Conservation (phyloP, 2,329 filamentous ascomycete genomes). For the Sporothrix schenckii region DNA sequence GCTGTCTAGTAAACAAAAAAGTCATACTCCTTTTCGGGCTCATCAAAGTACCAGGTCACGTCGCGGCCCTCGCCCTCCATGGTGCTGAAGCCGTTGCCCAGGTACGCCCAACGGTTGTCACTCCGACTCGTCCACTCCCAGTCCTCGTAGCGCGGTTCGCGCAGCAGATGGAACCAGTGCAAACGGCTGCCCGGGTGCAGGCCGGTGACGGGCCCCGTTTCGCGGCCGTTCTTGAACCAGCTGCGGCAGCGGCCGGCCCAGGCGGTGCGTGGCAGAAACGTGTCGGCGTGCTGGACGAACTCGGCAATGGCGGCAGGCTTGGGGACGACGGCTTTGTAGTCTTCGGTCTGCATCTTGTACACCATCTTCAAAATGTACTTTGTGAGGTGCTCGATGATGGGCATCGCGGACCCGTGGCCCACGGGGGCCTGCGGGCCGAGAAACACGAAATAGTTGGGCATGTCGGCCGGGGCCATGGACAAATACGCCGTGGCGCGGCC, state of each 20-base stretch:
- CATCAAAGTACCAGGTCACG: conserved; percentile 49
- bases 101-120: conserved; percentile 49
- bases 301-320: conserved; percentile 36
- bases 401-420: conserved; percentile 35
- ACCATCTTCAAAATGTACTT: conserved; percentile 41
- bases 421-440: conserved; percentile 38
- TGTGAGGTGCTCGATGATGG: conserved; percentile 41
- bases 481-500: conserved; percentile 33
- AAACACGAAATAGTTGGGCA: conserved; percentile 38
- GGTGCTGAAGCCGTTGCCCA: conserved; percentile 48
- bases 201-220: conserved; percentile 30
- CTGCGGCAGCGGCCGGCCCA: conserved; percentile 41
- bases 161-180: conserved; percentile 35
- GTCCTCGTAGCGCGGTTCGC: conserved; percentile 34
- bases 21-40: conserved; percentile 58
- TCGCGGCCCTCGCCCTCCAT: conserved; percentile 49
- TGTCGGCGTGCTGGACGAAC: conserved; percentile 39
- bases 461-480: conserved; percentile 29
- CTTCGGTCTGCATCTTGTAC: conserved; percentile 41
- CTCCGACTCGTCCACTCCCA: conserved; percentile 50
- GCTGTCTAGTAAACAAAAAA: conserved; percentile 17
- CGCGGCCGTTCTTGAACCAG: conserved; percentile 40
- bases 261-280: conserved; percentile 42
- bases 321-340: conserved; percentile 38
- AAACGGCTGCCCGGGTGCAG: conserved; percentile 36